Evolutionary conservation across 495 filamentous ascomycete species (phyloP), one percentile per base, ranked within the genome.

Genomic region (Opeltia flavorubescens): DNA sequence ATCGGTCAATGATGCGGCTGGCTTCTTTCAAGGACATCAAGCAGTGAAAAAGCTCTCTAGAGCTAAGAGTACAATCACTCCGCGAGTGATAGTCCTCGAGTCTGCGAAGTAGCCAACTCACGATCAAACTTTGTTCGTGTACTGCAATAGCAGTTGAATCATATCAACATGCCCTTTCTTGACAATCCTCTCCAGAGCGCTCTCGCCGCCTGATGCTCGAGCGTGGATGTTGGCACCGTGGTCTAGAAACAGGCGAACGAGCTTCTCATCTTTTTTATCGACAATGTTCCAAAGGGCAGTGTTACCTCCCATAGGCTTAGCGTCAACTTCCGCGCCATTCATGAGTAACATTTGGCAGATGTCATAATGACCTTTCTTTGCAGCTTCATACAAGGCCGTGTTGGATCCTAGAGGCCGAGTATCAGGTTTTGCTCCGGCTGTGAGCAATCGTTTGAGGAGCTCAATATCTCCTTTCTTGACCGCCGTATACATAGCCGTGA

Each of bases 231-330:
- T 30, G 12, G 54, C 51, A 20, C 52, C 49, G 28, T 51, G 27
- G 12, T 20, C 24, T 11, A 57, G 20, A 21, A 57, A 41, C 24
- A 54, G 21, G 15, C 52, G 30, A 2, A 51, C 36, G 35, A 54
- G 48, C 4, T 20, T 21, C 26, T 33, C 8, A 11, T 54, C 34
- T 0, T 48, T 35, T 24, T 48, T 50, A 2, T 29, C 28, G 5
- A 43, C 46, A 20, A 42, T 46, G 8, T 57, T 38, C 46, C 35
- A 43, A 13, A 57, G 35, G 1, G 54, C 51, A 8, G 54, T 54
- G 18, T 47, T 49, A 4, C 47, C 47, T 8, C 40, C 51, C 13
- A 44, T 48, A 4, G 54, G 50, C 4, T 20, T 51, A 20, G 41
- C 33, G 13, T 57, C 46, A 12, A 51, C 51, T 29, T 57, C 23